phyloP scores from a whole-genome alignment of 768 basidiomycete species.

The Boletus subcaerulescens region DNA sequence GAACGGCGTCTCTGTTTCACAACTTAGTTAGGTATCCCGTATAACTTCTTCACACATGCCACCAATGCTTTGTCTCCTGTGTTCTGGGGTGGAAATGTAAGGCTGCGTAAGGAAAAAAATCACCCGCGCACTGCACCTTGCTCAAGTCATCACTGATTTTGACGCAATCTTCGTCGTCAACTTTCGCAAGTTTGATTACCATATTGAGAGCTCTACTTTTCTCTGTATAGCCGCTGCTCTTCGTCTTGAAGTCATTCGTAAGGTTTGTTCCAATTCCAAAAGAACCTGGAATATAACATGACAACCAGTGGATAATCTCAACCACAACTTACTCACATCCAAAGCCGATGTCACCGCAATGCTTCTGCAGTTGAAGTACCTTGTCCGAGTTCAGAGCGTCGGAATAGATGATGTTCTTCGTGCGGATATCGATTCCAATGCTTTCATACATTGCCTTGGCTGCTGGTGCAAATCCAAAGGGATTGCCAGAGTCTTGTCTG shows the following conservation, averaged over 20 bases:
- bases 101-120: not conserved
- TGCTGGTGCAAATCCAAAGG: slow-evolving; percentile 71
- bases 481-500: slow-evolving; percentile 93
- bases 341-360: slow-evolving; percentile 73
- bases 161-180: slow-evolving; percentile 74
- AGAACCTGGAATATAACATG: slow-evolving; percentile 46
- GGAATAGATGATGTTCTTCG: slow-evolving; percentile 79
- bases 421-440: slow-evolving; percentile 62
- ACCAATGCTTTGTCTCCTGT: slow-evolving; percentile 66
- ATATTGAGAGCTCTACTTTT: slow-evolving; percentile 88
- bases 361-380: slow-evolving; percentile 64
- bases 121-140: slow-evolving; percentile 48
- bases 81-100: slow-evolving; percentile 43
- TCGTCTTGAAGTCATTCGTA: slow-evolving; percentile 78
- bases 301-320: not conserved
- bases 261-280: slow-evolving; percentile 95
- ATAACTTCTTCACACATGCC: slow-evolving; percentile 47
- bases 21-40: slow-evolving; percentile 1
- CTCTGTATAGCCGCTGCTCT: slow-evolving; percentile 43
- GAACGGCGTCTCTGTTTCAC: too few species aligned
- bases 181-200: slow-evolving; percentile 85
- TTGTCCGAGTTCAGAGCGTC: slow-evolving; percentile 75
- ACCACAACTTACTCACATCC: slow-evolving; percentile 38
- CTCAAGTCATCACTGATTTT: slow-evolving; percentile 92
- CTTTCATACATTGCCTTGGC: slow-evolving; percentile 70